phyloP scores from a whole-genome alignment of 2,329 filamentous ascomycete species.

The Diaporthe vexans region DNA sequence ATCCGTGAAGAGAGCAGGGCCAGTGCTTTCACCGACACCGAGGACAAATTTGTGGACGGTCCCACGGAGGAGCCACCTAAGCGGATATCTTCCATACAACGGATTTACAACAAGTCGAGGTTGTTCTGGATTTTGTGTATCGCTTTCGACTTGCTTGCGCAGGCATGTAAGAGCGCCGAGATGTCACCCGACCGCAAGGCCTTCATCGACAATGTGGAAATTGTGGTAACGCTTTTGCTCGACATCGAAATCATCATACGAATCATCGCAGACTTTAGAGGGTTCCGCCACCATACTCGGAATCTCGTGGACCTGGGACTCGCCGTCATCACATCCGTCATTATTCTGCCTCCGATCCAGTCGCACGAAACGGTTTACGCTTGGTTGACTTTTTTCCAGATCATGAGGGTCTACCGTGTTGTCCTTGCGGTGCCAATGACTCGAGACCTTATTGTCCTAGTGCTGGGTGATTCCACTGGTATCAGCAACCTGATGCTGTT shows the following conservation, averaged over 20 bases:
- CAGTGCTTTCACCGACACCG: conserved; percentile 89
- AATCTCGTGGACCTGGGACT: conserved; percentile 87
- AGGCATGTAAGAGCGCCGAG: conserved; percentile 80
- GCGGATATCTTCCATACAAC: conserved; percentile 70
- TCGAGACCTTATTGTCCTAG: conserved; percentile 85
- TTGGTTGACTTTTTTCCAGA: conserved; percentile 94
- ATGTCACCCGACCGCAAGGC: conserved; percentile 74
- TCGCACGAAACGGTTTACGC: conserved; percentile 79
- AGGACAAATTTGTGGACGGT: conserved; percentile 60
- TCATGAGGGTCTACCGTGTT: conserved; percentile 90
- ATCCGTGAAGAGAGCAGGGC: conserved; percentile 96
- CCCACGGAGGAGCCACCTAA: conserved; percentile 58
- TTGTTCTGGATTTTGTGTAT: conserved; percentile 88
- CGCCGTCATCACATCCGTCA: conserved; percentile 85
- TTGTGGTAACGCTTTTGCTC: conserved; percentile 82
- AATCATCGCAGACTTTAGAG: conserved; percentile 82
- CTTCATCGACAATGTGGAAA: conserved; percentile 81
- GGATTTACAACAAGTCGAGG: conserved; percentile 79
- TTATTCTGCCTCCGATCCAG: conserved; percentile 86
- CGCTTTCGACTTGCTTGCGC: conserved; percentile 81
- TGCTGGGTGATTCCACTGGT: conserved; percentile 92
- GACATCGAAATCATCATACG: conserved; percentile 87
- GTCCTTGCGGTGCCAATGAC: conserved; percentile 92
- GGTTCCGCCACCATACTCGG: conserved; percentile 79
- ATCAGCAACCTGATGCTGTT: conserved; percentile 95